Evolutionary conservation across 192 early-diverging fungal genomes (phyloP).

Genomic region (Coemansia sp.): DNA sequence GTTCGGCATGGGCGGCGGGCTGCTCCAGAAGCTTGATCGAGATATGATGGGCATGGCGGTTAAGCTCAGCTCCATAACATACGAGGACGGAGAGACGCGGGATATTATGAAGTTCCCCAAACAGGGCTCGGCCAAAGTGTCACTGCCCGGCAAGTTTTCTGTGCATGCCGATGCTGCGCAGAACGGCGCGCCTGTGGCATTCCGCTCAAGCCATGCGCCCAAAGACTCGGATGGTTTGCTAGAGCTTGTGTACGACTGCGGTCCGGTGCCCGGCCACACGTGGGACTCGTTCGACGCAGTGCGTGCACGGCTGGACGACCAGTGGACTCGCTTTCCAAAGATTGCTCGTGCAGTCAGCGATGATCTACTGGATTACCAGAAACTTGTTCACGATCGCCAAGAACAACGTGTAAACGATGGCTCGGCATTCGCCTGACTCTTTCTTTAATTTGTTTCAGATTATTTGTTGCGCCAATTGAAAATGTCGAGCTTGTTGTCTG

Average conservation of each 20-base stretch:
- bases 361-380: constrained; percentile 29
- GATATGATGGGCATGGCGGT: constrained; percentile 85
- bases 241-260: constrained; percentile 65
- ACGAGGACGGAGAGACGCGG: constrained; percentile 63
- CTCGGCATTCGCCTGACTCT: constrained; percentile 20
- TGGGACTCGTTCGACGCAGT: constrained; percentile 68
- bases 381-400: constrained; percentile 17
- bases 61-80: constrained; percentile 73
- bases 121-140: constrained; percentile 67
- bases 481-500: constrained; percentile 34
- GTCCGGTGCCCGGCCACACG: constrained; percentile 19
- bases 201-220: constrained; percentile 15
- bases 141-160: constrained; percentile 67
- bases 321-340: constrained; percentile 60
- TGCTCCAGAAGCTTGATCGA: constrained; percentile 83
- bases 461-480: neutral
- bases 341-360: constrained; percentile 41
- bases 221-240: too few species aligned
- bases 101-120: constrained; percentile 90
- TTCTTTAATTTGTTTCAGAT: neutral
- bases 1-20: constrained; percentile 86
- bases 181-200: constrained; percentile 39
- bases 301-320: constrained; percentile 54
- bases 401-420: constrained; percentile 16
- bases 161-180: constrained; percentile 30